phyloP scores from a whole-genome alignment of 345 rosid species.

The Heritiera fomes region DNA sequence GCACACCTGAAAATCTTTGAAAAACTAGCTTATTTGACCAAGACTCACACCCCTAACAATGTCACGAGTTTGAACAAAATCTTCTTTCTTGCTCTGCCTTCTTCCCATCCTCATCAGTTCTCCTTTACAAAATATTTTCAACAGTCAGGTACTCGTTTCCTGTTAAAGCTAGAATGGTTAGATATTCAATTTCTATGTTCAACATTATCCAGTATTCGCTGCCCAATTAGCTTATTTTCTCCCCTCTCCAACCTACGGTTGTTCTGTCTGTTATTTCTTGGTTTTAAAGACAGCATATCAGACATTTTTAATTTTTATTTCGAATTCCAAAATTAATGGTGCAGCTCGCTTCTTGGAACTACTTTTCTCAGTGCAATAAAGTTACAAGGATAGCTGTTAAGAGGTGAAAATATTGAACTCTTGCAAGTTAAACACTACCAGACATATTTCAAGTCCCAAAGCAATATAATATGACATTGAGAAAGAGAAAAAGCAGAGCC shows the following conservation, averaged over 20 bases:
- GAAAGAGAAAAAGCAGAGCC: slow-evolving; percentile 4
- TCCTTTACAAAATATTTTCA: background rate
- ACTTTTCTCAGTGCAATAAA: background rate
- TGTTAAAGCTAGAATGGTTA: slow-evolving; percentile 4
- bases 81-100: slow-evolving; percentile 1
- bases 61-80: slow-evolving; percentile 14
- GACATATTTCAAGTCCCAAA: slow-evolving; percentile 16
- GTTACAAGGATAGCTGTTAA: too few relatives aligned
- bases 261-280: background rate
- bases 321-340: background rate
- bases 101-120: background rate
- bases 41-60: background rate
- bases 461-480: background rate
- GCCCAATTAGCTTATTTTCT: background rate
- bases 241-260: background rate
- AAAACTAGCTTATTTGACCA: slow-evolving; percentile 31
- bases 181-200: slow-evolving; percentile 1
- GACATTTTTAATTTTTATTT: background rate
- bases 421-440: slow-evolving; percentile 7
- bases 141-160: slow-evolving; percentile 19
- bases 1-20: slow-evolving; percentile 16
- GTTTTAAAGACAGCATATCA: background rate
- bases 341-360: background rate
- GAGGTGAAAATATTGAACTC: background rate
- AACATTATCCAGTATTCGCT: background rate